These are phyloP conservation scores for Vitis rotundifolia DNA, from an alignment of 164 flowering plant genomes.

Conservation along the genomic window DNA sequence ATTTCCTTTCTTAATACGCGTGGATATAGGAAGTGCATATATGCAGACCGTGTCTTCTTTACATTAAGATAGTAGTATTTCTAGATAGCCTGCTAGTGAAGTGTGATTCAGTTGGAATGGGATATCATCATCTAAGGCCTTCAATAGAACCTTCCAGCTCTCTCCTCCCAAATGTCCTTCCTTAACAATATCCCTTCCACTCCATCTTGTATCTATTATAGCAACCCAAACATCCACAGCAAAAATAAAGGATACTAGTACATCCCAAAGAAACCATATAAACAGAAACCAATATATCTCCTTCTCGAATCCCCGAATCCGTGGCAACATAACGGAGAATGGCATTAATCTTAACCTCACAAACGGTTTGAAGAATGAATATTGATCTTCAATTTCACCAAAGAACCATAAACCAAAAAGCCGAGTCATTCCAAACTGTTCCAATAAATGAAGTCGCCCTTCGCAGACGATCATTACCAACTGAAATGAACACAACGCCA, in stretches of 20 bases:
- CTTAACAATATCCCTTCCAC: constrained; percentile 75
- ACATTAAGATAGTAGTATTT: too few relatives aligned
- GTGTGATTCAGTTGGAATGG: neutral
- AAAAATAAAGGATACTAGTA: constrained; percentile 58
- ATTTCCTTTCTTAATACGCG: too few relatives aligned
- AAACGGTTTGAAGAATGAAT: too few relatives aligned
- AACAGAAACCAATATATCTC: constrained; percentile 62
- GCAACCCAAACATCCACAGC: constrained; percentile 91
- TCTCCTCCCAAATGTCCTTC: constrained; percentile 72
- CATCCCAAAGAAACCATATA: constrained; percentile 71
- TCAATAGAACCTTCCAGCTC: constrained; percentile 69
- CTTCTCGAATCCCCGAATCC: too few relatives aligned
- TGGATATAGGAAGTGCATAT: too few relatives aligned
- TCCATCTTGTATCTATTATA: constrained; percentile 67
- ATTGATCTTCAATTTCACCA: too few relatives aligned
- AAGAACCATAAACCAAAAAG: too few relatives aligned
- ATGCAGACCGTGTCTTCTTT: too few relatives aligned
- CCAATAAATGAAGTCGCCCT: constrained; percentile 40
- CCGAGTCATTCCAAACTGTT: constrained; percentile 65
- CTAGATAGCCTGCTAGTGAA: constrained; percentile 14
- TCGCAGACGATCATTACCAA: constrained; percentile 58
- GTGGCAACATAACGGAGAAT: too few relatives aligned
- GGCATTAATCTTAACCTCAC: too few relatives aligned
- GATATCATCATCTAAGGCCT: constrained; percentile 60
- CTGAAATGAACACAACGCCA: constrained; percentile 68